Evolutionary conservation across 2,329 filamentous ascomycete species (phyloP).

Genomic region (Macroventuria anomochaeta): DNA sequence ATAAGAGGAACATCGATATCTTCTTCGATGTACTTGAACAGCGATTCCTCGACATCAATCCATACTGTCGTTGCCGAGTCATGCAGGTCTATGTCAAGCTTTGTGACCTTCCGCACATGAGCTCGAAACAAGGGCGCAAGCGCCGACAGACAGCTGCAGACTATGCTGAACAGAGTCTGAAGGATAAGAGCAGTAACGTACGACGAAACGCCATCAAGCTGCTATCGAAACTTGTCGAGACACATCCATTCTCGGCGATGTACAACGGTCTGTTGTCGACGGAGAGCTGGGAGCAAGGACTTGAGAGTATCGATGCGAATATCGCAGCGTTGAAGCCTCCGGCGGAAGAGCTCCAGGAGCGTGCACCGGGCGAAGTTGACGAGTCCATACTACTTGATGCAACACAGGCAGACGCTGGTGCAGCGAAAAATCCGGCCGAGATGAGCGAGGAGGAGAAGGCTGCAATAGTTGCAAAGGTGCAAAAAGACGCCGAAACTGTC

Average conservation of each 20-base stretch:
- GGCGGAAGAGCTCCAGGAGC: constrained; percentile 72
- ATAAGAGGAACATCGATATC: constrained; percentile 92
- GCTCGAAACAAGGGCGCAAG: constrained; percentile 61
- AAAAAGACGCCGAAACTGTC: constrained; percentile 85
- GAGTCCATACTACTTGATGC: constrained; percentile 84
- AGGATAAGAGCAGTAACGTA: constrained; percentile 98
- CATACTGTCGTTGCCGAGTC: constrained; percentile 88
- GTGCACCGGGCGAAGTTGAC: constrained; percentile 72
- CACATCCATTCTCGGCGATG: constrained; percentile 74
- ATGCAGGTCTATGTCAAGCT: constrained; percentile 93
- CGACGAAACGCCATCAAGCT: constrained; percentile 94
- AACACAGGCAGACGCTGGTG: constrained; percentile 70
- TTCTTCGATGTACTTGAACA: constrained; percentile 98
- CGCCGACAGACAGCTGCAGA: constrained; percentile 86
- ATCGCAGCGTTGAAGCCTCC: constrained; percentile 83
- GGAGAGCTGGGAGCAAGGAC: constrained; percentile 82
- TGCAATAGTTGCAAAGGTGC: constrained; percentile 76
- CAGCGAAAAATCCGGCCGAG: constrained; percentile 61
- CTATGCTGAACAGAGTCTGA: constrained; percentile 83
- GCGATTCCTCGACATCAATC: constrained; percentile 94
- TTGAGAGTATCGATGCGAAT: constrained; percentile 83
- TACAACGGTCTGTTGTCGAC: constrained; percentile 80
- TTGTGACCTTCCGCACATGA: constrained; percentile 89
- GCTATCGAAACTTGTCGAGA: constrained; percentile 84
- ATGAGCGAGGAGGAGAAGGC: constrained; percentile 82